Base-by-base conservation (phyloP, 805 yeast species). In the Starmera dryadoides region DNA sequence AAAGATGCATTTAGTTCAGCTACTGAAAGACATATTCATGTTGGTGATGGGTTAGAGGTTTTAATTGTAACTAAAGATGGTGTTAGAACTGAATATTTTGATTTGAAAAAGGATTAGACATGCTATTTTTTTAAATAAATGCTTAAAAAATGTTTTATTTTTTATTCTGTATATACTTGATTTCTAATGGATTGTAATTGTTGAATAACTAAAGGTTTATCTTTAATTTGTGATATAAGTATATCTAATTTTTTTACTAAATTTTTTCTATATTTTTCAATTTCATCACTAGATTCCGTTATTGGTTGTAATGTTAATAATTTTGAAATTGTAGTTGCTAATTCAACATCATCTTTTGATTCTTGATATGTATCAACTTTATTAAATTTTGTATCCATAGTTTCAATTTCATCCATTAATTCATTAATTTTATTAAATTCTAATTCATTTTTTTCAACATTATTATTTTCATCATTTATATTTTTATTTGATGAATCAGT, bases 1-100 rank as follows among this genome's bases (percentile, higher is more conserved):
- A 81, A 79, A 60, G 98, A 93, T 64, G 95, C 98, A 6, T 93
- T 93, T 59, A 72, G 87, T 18, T 87, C 96, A 8, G 98, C 96
- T 17, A 91, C 98, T 16, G 98, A 93, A 67, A 84, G 98, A 73
- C 98, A 93, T 64, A 93, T 93, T 52, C 94, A 89, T 51, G 98
- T 93, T 38, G 98, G 98, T 69, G 98, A 93, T 68, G 95, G 93
- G 6, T 73, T 93, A 46, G 96, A 93, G 63, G 81, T 93, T 36
- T 68, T 84, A 48, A 85, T 93, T 51, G 89, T 91, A 42, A 87
- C 97, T 12, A 89, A 88, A 59, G 96, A 88, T 19, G 98, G 98
- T 37, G 86, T 87, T 36, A 75, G 81, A 65, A 79, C 75, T 33
- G 95, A 86, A 60, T 82, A 77, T 63, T 83, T 66, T 59, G 94